Evolutionary conservation across 306 rosid genomes (phyloP), one percentile per base, ranked within the genome.

Genomic region (Vigna nakashimae): DNA sequence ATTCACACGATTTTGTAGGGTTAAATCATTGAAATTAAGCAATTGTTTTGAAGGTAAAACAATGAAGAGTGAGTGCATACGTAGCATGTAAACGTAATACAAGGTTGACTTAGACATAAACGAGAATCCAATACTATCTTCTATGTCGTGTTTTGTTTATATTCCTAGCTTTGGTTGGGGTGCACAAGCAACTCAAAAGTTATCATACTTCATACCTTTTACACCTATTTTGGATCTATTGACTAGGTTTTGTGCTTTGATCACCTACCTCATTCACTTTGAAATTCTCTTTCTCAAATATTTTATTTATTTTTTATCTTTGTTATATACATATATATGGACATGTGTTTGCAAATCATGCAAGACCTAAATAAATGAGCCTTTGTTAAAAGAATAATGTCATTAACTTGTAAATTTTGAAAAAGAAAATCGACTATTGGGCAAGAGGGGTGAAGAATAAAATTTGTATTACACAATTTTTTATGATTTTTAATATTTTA

Each of bases 151-250:
- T 34, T 4, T 63, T 0, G 26, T 16, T 5, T 34, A 22, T 72
- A 73, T 73, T 73, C 77, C 56, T 73, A 53, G 7, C 67, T 56
- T 38, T 62, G 32, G 42, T 40, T 38, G 11, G 0, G 55, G 42
- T 73, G 77, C 57, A 56, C 77, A 59, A 74, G 48, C 51, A 46
- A 49, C 36, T 15, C 43, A 13, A 58, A 42, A 73, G 77, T 17
- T 22, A 24, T 73, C 14, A 56, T 8, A 12, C 7, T 5, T 53
- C 9, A n/a, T 26, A 58, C 17, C 13, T 58, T 58, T 28, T 58
- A 58, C 49, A 51, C 32, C 30, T 51, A 28, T 32, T 16, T 69
- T 71, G 13, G 65, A 53, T 69, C 59, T 20, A 43, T 51, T 53
- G 50, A 53, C 65, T 52, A 53, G 65, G 14, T 55, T 38, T 36